Percentiles rank a stretch among this genome's conserved stretches.
phyloP scores from a whole-genome alignment of 2,329 filamentous ascomycete species.

The Elsinoe necatrix region DNA sequence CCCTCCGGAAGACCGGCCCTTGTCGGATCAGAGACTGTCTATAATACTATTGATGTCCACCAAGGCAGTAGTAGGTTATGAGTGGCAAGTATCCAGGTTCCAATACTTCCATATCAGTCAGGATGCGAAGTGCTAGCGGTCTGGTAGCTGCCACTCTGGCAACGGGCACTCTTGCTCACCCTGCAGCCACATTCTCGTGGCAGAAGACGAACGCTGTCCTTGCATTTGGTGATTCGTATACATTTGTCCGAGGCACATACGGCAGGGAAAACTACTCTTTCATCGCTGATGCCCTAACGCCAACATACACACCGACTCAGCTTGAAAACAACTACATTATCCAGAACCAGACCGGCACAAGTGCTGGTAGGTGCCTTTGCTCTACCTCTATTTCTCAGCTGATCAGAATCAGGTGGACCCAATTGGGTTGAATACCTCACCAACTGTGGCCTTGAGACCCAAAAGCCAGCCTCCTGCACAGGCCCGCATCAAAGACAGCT shows the following conservation, averaged over 20 bases:
- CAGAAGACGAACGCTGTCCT: slow-evolving; percentile 21
- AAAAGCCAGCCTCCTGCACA: slow-evolving; percentile 27
- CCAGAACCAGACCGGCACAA: slow-evolving; percentile 35
- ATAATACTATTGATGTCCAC: background rate
- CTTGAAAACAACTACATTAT: slow-evolving; percentile 44
- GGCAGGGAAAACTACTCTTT: slow-evolving; percentile 46
- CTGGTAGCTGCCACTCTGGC: background rate
- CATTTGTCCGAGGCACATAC: slow-evolving; percentile 46
- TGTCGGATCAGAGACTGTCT: background rate
- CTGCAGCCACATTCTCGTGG: background rate
- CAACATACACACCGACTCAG: slow-evolving; percentile 36
- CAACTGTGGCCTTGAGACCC: slow-evolving; percentile 39
- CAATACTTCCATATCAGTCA: background rate
- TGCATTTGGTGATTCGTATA: slow-evolving; percentile 46
- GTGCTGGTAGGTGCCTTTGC: background rate
- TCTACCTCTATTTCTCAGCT: slow-evolving; percentile 22
- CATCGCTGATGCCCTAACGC: slow-evolving; percentile 45
- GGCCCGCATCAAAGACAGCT: slow-evolving; percentile 39
- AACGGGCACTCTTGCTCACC: background rate
- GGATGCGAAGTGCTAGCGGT: background rate
- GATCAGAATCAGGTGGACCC: slow-evolving; percentile 45
- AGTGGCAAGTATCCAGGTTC: background rate
- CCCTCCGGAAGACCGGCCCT: slow-evolving; percentile 1
- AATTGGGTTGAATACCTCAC: slow-evolving; percentile 50
- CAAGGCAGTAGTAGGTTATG: background rate